A percentile compares a stretch with the other conserved stretches of the same genome.
phyloP scores from a whole-genome alignment of 345 rosid species.

The Eucalyptus polybractea region DNA sequence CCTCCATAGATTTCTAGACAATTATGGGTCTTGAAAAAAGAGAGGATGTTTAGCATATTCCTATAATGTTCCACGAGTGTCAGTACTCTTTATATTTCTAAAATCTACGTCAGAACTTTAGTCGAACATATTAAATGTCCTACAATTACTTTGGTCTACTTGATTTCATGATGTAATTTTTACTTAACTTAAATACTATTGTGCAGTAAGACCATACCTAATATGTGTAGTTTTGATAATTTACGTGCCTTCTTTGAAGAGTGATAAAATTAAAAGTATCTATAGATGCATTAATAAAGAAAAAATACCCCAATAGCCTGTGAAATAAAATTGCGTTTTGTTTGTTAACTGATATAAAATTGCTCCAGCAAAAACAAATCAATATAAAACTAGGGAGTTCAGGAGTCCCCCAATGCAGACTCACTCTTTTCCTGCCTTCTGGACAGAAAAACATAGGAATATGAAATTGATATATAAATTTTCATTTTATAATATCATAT shows the following conservation, averaged over 20 bases:
- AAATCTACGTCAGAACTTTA: too few species aligned
- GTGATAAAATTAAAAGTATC: background rate
- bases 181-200: background rate
- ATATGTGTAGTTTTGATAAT: background rate
- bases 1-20: too few species aligned
- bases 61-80: too few species aligned
- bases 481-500: too few species aligned
- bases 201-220: background rate
- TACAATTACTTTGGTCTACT: background rate
- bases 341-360: background rate
- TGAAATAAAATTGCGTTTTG: background rate
- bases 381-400: background rate
- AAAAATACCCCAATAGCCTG: background rate
- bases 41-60: too few species aligned
- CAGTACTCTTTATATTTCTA: too few species aligned
- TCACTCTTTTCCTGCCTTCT: background rate
- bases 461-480: background rate
- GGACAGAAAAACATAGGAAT: background rate
- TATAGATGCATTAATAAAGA: background rate
- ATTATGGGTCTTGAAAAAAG: too few species aligned
- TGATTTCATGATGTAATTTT: background rate
- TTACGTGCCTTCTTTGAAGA: background rate
- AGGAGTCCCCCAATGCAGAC: background rate
- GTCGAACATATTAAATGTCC: too few species aligned
- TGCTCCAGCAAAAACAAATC: background rate